Conservation (phyloP, 129 eudicot species). For the Escallonia herrerae region DNA sequence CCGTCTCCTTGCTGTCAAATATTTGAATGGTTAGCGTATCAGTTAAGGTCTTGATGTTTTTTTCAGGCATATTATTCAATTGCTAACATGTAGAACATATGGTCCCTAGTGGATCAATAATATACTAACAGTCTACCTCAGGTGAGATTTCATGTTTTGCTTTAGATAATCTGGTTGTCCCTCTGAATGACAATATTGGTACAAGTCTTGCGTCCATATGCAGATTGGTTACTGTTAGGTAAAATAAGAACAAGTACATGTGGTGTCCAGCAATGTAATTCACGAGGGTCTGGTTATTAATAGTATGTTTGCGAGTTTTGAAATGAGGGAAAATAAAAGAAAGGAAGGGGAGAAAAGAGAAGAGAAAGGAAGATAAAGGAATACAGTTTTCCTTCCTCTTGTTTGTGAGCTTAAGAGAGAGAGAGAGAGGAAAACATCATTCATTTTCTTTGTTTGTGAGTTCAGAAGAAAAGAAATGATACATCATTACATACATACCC, state of each 20-base stretch:
- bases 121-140: conserved; percentile 1
- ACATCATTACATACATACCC: too few species aligned
- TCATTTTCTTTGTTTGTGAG: too few species aligned
- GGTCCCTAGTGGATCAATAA: conserved; percentile 15
- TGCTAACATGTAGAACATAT: background rate
- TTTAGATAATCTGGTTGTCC: background rate
- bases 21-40: conserved; percentile 1
- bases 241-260: background rate
- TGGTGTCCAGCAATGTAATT: background rate
- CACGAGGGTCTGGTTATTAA: background rate
- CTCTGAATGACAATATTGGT: background rate
- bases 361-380: too few species aligned
- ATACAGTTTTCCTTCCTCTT: too few species aligned
- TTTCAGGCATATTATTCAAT: background rate
- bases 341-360: too few species aligned
- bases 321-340: too few species aligned
- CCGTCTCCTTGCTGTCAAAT: background rate
- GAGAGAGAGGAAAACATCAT: too few species aligned
- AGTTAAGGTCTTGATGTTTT: background rate
- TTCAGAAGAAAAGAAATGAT: too few species aligned
- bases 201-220: background rate
- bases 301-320: too few species aligned
- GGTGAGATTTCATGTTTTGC: background rate
- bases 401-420: too few species aligned
- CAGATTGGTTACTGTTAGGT: background rate